phyloP scores from a whole-genome alignment of 768 basidiomycete genomes.

The Boletus rubescentipes region DNA sequence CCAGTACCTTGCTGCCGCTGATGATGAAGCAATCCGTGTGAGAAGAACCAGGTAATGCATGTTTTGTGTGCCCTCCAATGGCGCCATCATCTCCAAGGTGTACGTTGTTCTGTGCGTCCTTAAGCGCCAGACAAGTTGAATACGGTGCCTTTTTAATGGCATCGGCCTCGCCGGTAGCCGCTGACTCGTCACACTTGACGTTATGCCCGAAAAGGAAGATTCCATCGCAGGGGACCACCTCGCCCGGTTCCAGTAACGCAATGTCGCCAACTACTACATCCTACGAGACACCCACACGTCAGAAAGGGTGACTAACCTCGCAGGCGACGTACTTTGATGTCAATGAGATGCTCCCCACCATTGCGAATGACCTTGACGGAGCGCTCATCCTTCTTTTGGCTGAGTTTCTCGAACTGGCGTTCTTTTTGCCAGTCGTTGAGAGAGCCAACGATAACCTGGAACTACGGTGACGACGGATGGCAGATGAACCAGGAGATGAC shows the following conservation, averaged over 20 bases:
- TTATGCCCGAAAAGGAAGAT: slow-evolving; percentile 91
- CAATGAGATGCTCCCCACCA: slow-evolving; percentile 68
- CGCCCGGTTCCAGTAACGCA: slow-evolving; percentile 89
- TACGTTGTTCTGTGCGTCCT: slow-evolving; percentile 31
- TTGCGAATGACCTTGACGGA: slow-evolving; percentile 80
- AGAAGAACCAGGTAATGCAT: slow-evolving; percentile 17
- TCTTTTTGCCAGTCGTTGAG: slow-evolving; percentile 99
- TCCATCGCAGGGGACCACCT: slow-evolving; percentile 95
- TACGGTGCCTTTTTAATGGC: slow-evolving; percentile 87
- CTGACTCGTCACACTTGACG: slow-evolving; percentile 93
- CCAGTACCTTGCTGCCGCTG: slow-evolving; percentile 89
- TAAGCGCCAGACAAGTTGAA: slow-evolving; percentile 63
- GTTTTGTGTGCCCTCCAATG: slow-evolving; percentile 23
- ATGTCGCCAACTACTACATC: slow-evolving; percentile 95
- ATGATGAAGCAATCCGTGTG: slow-evolving; percentile 93
- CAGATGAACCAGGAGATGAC: slow-evolving; percentile 19
- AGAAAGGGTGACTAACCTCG: neutral
- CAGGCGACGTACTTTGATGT: slow-evolving; percentile 63
- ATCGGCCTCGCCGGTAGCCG: slow-evolving; percentile 95
- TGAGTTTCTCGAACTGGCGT: slow-evolving; percentile 87
- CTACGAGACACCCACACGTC: slow-evolving; percentile 38
- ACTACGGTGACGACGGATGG: neutral
- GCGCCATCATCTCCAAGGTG: slow-evolving; percentile 23
- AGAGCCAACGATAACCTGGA: slow-evolving; percentile 83
- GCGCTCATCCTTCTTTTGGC: slow-evolving; percentile 95